Evolutionary conservation across 2,329 filamentous ascomycete genomes (phyloP).

Genomic region (Pyrenochaeta sp.): DNA sequence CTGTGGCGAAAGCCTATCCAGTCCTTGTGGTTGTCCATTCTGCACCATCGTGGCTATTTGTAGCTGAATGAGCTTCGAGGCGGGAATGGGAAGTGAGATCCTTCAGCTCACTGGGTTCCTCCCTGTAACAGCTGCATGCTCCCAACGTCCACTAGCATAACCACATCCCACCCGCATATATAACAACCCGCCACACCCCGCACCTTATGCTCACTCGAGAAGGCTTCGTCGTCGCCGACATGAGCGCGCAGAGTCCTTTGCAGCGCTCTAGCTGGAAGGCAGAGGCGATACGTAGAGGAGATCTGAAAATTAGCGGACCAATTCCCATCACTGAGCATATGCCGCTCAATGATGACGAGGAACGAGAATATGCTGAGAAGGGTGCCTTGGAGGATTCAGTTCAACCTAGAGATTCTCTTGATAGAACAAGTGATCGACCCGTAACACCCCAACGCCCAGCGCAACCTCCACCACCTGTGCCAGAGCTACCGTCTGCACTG

Average conservation of each 20-base stretch:
- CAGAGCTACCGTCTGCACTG: conserved; percentile 15
- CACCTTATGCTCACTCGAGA: conserved; percentile 44
- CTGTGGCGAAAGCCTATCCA: too few relatives aligned
- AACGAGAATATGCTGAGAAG: conserved; percentile 39
- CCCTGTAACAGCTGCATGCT: conserved; percentile 33
- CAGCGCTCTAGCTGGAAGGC: conserved; percentile 50
- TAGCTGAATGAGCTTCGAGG: conserved; percentile 17
- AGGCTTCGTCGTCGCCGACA: conserved; percentile 37
- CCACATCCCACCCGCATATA: conserved; percentile 15
- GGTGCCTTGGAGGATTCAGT: conserved; percentile 19
- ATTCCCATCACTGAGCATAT: conserved; percentile 48
- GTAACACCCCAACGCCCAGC: conserved; percentile 20
- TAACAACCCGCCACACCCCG: conserved; percentile 17
- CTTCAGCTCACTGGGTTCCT: conserved; percentile 21
- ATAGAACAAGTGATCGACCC: conserved; percentile 17
- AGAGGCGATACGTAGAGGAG: conserved; percentile 47
- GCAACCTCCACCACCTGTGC: conserved; percentile 19
- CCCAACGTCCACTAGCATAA: conserved; percentile 32
- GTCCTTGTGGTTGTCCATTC: too few relatives aligned
- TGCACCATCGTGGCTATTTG: conserved; percentile 6
- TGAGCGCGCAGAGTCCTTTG: conserved; percentile 36
- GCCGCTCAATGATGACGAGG: conserved; percentile 44
- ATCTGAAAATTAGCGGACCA: conserved; percentile 49
- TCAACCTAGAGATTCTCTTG: conserved; percentile 21
- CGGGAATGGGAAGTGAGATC: conserved; percentile 25